Percentiles rank a stretch among this genome's conserved stretches.
Conservation (phyloP, 768 basidiomycete genomes). For the Mycena amicta region DNA sequence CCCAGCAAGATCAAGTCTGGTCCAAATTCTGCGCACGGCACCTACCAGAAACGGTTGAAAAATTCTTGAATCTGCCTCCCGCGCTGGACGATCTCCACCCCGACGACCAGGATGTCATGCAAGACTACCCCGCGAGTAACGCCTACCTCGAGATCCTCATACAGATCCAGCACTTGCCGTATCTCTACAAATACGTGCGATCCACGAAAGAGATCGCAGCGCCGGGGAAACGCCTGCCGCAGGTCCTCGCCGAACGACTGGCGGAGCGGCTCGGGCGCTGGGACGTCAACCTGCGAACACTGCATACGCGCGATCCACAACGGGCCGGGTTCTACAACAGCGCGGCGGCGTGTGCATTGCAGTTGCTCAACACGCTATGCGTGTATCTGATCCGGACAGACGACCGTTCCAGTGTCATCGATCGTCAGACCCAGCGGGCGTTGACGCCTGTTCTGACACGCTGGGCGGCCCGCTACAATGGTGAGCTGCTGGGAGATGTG, state of each 20-base stretch:
- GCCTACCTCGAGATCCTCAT: slow-evolving; percentile 25
- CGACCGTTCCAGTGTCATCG: slow-evolving; percentile 6
- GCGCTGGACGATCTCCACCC: background rate
- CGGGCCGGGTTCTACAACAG: slow-evolving; percentile 5
- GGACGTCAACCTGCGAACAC: slow-evolving; percentile 15
- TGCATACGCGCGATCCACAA: background rate
- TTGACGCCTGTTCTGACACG: background rate
- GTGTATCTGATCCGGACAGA: slow-evolving; percentile 7
- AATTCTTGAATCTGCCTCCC: slow-evolving; percentile 17
- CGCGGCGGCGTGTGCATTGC: slow-evolving; percentile 6
- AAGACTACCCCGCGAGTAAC: slow-evolving; percentile 14
- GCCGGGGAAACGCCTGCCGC: slow-evolving; percentile 17
- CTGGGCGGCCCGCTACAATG: slow-evolving; percentile 12
- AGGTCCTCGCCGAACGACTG: slow-evolving; percentile 20
- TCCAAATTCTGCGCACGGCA: slow-evolving; percentile 23
- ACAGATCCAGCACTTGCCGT: slow-evolving; percentile 24
- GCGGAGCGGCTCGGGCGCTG: slow-evolving; percentile 9
- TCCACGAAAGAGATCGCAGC: slow-evolving; percentile 21
- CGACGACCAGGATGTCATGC: background rate
- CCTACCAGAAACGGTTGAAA: slow-evolving; percentile 22
- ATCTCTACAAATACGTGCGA: slow-evolving; percentile 24
- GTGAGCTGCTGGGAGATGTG: slow-evolving; percentile 13
- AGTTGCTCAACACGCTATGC: slow-evolving; percentile 18
- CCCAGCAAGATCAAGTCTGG: slow-evolving; percentile 17
- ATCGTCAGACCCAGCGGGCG: slow-evolving; percentile 3